Conservation (phyloP, 2,329 filamentous ascomycete genomes). For the Chrysosporium queenslandicum region DNA sequence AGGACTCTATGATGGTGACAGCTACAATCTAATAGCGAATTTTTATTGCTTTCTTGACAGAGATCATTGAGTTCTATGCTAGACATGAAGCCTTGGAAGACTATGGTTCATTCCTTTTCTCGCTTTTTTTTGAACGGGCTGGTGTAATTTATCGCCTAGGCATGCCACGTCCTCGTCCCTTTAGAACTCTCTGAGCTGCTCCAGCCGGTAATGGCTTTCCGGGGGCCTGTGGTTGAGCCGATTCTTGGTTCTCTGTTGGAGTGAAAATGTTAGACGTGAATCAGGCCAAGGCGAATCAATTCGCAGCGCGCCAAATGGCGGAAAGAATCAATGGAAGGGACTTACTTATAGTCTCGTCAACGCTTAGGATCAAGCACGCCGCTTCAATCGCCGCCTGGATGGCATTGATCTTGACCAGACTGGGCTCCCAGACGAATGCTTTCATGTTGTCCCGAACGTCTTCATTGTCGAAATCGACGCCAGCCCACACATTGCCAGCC, state of each 20-base stretch:
- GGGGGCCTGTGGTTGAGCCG: conserved; percentile 69
- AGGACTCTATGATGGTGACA: too few species aligned
- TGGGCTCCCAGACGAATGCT: conserved; percentile 94
- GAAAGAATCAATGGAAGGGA: conserved; percentile 13
- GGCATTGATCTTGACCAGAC: conserved; percentile 91
- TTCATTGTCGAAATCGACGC: conserved; percentile 89
- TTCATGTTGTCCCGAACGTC: conserved; percentile 91
- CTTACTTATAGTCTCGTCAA: conserved; percentile 91
- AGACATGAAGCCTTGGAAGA: too few species aligned
- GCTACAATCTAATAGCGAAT: too few species aligned
- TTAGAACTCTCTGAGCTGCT: conserved; percentile 75
- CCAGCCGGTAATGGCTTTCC: conserved; percentile 63
- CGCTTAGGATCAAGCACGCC: conserved; percentile 84
- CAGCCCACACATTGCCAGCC: conserved; percentile 86
- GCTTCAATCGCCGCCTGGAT: conserved; percentile 94
- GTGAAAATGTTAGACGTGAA: neutral
- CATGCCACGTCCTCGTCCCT: conserved; percentile 77
- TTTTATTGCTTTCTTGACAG: neutral
- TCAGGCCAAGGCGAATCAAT: too few species aligned
- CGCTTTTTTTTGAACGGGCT: neutral
- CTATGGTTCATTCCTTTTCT: neutral
- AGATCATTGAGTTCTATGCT: too few species aligned
- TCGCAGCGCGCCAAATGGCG: too few species aligned
- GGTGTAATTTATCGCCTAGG: conserved; percentile 55
- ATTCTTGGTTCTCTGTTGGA: conserved; percentile 72